These are phyloP conservation scores for Suillus subaureus DNA, from an alignment of 768 basidiomycete species.

Conservation along the genomic window DNA sequence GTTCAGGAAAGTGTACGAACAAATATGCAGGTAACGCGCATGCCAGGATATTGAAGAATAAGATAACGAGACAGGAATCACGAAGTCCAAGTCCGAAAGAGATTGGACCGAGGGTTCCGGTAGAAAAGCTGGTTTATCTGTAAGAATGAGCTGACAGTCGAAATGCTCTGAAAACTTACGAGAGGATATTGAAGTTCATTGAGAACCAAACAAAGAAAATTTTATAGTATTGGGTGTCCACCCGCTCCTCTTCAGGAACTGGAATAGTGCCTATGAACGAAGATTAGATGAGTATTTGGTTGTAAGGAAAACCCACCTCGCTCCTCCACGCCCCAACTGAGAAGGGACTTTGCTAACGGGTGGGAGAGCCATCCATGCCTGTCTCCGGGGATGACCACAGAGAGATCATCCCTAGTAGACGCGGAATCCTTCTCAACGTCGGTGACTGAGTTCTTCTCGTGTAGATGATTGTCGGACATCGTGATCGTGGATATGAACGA, in stretches of 20 bases:
- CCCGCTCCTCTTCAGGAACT: slow-evolving; percentile 49
- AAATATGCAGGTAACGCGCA: slow-evolving; percentile 61
- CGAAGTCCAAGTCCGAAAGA: slow-evolving; percentile 62
- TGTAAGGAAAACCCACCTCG: slow-evolving; percentile 19
- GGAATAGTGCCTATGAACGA: slow-evolving; percentile 50
- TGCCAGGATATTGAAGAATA: slow-evolving; percentile 69
- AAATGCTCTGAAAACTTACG: slow-evolving; percentile 33
- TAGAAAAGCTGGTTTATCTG: slow-evolving; percentile 52
- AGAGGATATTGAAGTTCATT: slow-evolving; percentile 65
- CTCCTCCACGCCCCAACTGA: slow-evolving; percentile 36
- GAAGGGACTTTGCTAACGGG: slow-evolving; percentile 19
- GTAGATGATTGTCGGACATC: slow-evolving; percentile 27
- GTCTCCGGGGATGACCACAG: slow-evolving; percentile 7
- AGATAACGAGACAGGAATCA: slow-evolving; percentile 63
- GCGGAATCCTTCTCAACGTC: slow-evolving; percentile 33
- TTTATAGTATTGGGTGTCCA: slow-evolving; percentile 61
- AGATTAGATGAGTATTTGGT: background rate
- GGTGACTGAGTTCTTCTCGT: slow-evolving; percentile 21
- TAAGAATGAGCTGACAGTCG: background rate
- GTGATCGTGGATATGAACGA: slow-evolving; percentile 6
- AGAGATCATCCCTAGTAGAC: slow-evolving; percentile 8
- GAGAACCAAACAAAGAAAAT: slow-evolving; percentile 77
- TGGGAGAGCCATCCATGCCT: background rate
- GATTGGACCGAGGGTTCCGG: slow-evolving; percentile 67
- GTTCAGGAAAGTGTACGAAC: slow-evolving; percentile 29